These are phyloP conservation scores for Venturia effusa DNA, from an alignment of 2,329 filamentous ascomycete species.

Conservation along the genomic window DNA sequence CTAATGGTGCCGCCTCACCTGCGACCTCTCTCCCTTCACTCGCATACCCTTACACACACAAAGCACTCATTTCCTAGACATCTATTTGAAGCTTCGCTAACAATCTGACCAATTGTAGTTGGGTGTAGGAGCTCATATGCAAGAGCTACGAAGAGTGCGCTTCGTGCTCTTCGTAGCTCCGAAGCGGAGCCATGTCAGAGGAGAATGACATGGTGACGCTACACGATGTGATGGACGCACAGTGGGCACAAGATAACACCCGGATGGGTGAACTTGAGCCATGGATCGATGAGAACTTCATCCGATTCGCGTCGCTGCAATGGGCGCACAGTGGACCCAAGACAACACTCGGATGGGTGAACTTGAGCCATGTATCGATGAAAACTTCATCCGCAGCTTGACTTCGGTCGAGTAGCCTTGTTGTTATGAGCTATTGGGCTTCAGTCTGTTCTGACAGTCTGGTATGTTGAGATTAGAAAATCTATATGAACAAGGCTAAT, in stretches of 20 bases:
- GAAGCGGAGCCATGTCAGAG: too few species aligned
- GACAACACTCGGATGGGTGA: slow-evolving; percentile 99
- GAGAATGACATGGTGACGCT: too few species aligned
- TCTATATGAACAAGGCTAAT: not conserved
- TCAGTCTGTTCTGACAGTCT: not conserved
- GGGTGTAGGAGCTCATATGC: too few species aligned
- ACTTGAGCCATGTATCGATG: slow-evolving; percentile 97
- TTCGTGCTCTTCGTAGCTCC: too few species aligned
- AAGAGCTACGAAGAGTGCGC: too few species aligned
- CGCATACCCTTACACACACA: not conserved
- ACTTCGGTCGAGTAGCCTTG: not conserved
- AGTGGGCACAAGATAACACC: too few species aligned
- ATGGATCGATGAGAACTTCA: slow-evolving; percentile 99
- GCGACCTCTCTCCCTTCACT: not conserved
- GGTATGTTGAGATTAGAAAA: too few species aligned
- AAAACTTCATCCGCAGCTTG: slow-evolving; percentile 93
- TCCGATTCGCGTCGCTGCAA: too few species aligned
- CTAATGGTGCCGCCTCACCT: not conserved
- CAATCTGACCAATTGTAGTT: too few species aligned
- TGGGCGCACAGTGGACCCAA: too few species aligned
- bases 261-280: slow-evolving; percentile 99
- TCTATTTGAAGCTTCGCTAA: too few species aligned
- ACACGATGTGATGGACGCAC: too few species aligned
- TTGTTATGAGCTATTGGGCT: not conserved
- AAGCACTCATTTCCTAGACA: not conserved